Conservation (phyloP, 2,329 filamentous ascomycete genomes). For the Corinectria fuckeliana region DNA sequence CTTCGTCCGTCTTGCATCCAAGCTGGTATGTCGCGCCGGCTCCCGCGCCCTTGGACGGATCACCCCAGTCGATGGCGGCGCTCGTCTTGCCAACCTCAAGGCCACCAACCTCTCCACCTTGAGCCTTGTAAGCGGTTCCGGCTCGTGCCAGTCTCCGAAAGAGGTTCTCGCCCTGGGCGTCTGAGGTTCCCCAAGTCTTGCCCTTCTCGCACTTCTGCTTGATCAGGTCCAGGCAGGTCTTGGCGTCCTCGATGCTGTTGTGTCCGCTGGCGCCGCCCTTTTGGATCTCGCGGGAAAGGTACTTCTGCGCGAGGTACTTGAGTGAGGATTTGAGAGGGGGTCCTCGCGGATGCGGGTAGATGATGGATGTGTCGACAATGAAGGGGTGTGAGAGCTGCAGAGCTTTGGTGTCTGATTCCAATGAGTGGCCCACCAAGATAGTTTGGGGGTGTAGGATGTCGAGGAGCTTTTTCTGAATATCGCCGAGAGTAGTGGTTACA, state of each 20-base stretch:
- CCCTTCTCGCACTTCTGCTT: slow-evolving; percentile 97
- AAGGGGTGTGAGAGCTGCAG: slow-evolving; percentile 89
- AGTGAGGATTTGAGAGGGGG: slow-evolving; percentile 89
- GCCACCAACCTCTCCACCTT: slow-evolving; percentile 63
- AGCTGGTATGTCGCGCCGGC: slow-evolving; percentile 63
- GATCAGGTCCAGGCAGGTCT: slow-evolving; percentile 88
- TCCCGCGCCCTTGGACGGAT: slow-evolving; percentile 67
- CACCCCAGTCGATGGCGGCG: slow-evolving; percentile 89
- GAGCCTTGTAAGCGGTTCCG: slow-evolving; percentile 66
- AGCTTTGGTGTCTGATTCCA: slow-evolving; percentile 84
- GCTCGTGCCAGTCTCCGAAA: slow-evolving; percentile 80
- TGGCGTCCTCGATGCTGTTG: slow-evolving; percentile 91
- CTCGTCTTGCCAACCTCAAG: slow-evolving; percentile 65
- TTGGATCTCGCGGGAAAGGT: slow-evolving; percentile 86
- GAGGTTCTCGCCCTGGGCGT: slow-evolving; percentile 82
- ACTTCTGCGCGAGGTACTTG: slow-evolving; percentile 88
- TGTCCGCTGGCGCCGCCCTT: slow-evolving; percentile 78
- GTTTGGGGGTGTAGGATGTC: slow-evolving; percentile 73
- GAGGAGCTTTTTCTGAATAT: slow-evolving; percentile 82
- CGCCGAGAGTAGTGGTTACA: slow-evolving; percentile 81
- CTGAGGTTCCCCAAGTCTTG: slow-evolving; percentile 80
- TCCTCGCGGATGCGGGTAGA: slow-evolving; percentile 90
- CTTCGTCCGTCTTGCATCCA: slow-evolving; percentile 64
- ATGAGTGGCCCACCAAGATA: slow-evolving; percentile 80
- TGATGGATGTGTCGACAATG: slow-evolving; percentile 87